A percentile compares a stretch with the other conserved stretches of the same genome.
These are phyloP conservation scores for Passalora sequoiae DNA, from an alignment of 2,329 filamentous ascomycete genomes.

Conservation along the genomic window DNA sequence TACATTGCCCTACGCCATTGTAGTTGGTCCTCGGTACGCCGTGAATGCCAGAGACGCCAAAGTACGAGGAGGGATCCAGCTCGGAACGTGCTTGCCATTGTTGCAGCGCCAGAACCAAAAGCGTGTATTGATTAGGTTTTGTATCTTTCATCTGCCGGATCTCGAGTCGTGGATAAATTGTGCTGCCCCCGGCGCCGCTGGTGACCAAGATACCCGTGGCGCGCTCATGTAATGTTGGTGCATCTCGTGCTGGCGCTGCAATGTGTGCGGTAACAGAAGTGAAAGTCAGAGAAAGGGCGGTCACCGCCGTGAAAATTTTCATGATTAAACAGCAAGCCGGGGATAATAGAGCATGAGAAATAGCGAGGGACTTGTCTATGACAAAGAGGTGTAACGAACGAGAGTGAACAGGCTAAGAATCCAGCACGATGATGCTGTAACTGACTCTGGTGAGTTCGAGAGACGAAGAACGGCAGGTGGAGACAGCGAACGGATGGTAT, in stretches of 20 bases:
- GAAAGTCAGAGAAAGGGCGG: slow-evolving; percentile 17
- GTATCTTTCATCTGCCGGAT: slow-evolving; percentile 22
- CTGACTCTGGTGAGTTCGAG: background rate
- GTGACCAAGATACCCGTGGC: slow-evolving; percentile 10
- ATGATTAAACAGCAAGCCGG: slow-evolving; percentile 9
- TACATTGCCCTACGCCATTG: slow-evolving; percentile 21
- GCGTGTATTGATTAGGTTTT: slow-evolving; percentile 25
- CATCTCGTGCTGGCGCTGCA: slow-evolving; percentile 8
- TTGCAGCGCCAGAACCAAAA: slow-evolving; percentile 24
- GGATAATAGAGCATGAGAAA: slow-evolving; percentile 1
- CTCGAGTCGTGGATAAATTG: slow-evolving; percentile 22
- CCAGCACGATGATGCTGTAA: background rate
- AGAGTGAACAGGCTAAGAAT: background rate
- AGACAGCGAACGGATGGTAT: no score
- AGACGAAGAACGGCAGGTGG: no score
- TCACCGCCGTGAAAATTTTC: slow-evolving; percentile 16
- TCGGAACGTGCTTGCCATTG: slow-evolving; percentile 13
- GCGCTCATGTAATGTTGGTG: slow-evolving; percentile 14
- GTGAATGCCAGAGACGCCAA: slow-evolving; percentile 25
- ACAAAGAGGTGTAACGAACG: background rate
- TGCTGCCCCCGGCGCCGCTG: slow-evolving; percentile 8
- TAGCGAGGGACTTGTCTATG: slow-evolving; percentile 3
- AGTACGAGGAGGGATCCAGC: slow-evolving; percentile 14
- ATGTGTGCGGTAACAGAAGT: slow-evolving; percentile 17
- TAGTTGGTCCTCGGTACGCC: slow-evolving; percentile 25